Evolutionary conservation across 2,329 filamentous ascomycete species (phyloP).

Genomic region (Fusarium sp.): DNA sequence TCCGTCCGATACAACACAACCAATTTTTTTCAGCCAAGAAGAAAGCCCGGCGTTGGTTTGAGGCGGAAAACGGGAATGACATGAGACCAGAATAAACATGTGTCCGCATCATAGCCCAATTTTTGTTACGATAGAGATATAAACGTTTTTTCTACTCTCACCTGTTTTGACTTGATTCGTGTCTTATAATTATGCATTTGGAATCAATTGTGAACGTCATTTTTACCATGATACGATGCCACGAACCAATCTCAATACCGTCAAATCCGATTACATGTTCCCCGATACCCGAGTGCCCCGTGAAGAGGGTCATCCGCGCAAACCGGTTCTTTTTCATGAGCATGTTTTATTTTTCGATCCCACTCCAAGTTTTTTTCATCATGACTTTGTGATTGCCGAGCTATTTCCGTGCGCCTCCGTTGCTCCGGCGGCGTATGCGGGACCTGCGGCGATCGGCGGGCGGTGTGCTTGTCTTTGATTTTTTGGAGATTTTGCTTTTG

Average conservation of each 20-base stretch:
- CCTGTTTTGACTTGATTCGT: background rate
- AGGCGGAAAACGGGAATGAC: slow-evolving; percentile 23
- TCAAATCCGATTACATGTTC: slow-evolving; percentile 17
- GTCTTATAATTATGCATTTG: background rate
- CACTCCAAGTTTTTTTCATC: background rate
- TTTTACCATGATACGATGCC: slow-evolving; percentile 1
- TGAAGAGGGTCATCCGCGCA: slow-evolving; percentile 2
- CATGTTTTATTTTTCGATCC: background rate
- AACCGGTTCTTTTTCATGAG: slow-evolving; percentile 2
- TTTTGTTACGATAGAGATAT: slow-evolving; percentile 15
- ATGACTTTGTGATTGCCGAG: slow-evolving; percentile 29
- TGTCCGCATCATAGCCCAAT: slow-evolving; percentile 25
- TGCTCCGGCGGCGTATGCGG: slow-evolving; percentile 33
- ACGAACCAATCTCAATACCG: slow-evolving; percentile 10
- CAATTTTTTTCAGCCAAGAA: background rate
- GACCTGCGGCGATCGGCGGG: slow-evolving; percentile 28
- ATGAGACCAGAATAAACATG: slow-evolving; percentile 13
- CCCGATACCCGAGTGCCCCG: slow-evolving; percentile 3
- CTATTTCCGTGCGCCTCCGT: slow-evolving; percentile 36
- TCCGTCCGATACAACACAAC: slow-evolving; percentile 18
- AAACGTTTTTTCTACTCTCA: slow-evolving; percentile 6
- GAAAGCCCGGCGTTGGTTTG: slow-evolving; percentile 36
- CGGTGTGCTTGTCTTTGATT: background rate
- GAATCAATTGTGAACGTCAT: background rate
- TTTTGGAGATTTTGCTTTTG: slow-evolving; percentile 13